These are phyloP conservation scores for Fomitopsis pulvina DNA, from an alignment of 768 basidiomycete species.

Conservation along the genomic window DNA sequence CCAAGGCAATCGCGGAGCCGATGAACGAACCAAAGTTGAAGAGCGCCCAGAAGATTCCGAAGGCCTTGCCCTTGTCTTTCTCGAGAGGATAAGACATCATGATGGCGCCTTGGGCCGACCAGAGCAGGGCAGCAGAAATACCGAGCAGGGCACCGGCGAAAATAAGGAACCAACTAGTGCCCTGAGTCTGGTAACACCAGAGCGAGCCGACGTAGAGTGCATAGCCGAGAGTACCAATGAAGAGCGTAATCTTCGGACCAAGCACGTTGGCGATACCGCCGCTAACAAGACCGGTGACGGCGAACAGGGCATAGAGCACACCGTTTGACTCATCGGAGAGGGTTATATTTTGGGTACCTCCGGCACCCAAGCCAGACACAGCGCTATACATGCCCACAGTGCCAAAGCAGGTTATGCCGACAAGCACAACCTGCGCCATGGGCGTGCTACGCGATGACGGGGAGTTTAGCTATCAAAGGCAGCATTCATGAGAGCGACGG, in stretches of 20 bases:
- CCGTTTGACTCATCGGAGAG: slow-evolving; percentile 35
- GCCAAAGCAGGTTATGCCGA: slow-evolving; percentile 30
- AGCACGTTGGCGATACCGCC: slow-evolving; percentile 36
- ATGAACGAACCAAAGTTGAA: slow-evolving; percentile 39
- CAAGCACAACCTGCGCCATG: slow-evolving; percentile 29
- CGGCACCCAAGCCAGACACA: slow-evolving; percentile 31
- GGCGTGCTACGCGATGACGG: slow-evolving; percentile 18
- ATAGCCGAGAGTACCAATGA: slow-evolving; percentile 46
- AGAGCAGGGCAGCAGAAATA: slow-evolving; percentile 42
- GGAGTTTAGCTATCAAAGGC: neutral
- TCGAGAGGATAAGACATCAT: slow-evolving; percentile 55
- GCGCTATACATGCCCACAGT: slow-evolving; percentile 35
- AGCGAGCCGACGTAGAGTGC: slow-evolving; percentile 41
- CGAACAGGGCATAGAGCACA: slow-evolving; percentile 37
- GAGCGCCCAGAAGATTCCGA: slow-evolving; percentile 47
- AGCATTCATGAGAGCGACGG: neutral
- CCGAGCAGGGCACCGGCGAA: slow-evolving; percentile 45
- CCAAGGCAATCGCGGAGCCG: slow-evolving; percentile 37
- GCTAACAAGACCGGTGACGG: slow-evolving; percentile 34
- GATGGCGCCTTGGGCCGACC: slow-evolving; percentile 45
- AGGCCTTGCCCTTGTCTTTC: slow-evolving; percentile 47
- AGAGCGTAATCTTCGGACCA: slow-evolving; percentile 43
- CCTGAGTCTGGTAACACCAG: slow-evolving; percentile 38
- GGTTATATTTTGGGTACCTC: slow-evolving; percentile 32
- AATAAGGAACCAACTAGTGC: slow-evolving; percentile 38